Evolutionary conservation across 2,329 filamentous ascomycete genomes (phyloP), one percentile per base, ranked within the genome.

Genomic region (Botrytis porri): DNA sequence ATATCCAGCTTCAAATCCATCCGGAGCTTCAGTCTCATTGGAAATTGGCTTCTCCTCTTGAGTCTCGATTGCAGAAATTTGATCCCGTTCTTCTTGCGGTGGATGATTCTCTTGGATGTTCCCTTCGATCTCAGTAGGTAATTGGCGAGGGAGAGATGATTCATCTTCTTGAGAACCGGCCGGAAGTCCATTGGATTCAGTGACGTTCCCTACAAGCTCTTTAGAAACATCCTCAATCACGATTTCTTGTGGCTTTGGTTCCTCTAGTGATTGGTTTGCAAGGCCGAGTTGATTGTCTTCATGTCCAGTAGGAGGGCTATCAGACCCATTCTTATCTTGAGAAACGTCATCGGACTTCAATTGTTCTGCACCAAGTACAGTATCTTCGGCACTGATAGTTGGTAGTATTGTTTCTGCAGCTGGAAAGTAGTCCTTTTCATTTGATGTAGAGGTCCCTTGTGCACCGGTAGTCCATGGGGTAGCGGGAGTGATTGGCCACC

Each of bases 231-330:
- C 69, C 45, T 73, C 62, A 35, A 32, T 25, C 57, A 54, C 14
- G 18, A 60, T 59, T 22, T 72, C 64, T 67, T 72, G 70, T 61
- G 65, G 64, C 45, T 64, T 62, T 22, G 77, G 79, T 63, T 79
- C 78, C 60, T 80, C 76, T 65, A 77, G 77, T 41, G 79, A 70
- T 71, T 77, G 77, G 65, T 74, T 77, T 10, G 77, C 78, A 45
- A 80, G 75, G 71, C 73, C 77, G 43, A 79, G 73, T 71, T 80
- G 79, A 59, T 78, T 75, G 70, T 78, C 73, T 16, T 75, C 72
- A 69, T 78, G 79, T 16, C 76, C 77, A 48, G 77, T 74, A 41
- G 71, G 32, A 43, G 78, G 71, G 37, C 76, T 76, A 72, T 79
- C 77, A 45, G 74, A 73, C n/a, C 43, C 69, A 54, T 63, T 39